A percentile compares a stretch with the other conserved stretches of the same genome.
phyloP scores from a whole-genome alignment of 345 rosid genomes.

The Kandelia obovata region DNA sequence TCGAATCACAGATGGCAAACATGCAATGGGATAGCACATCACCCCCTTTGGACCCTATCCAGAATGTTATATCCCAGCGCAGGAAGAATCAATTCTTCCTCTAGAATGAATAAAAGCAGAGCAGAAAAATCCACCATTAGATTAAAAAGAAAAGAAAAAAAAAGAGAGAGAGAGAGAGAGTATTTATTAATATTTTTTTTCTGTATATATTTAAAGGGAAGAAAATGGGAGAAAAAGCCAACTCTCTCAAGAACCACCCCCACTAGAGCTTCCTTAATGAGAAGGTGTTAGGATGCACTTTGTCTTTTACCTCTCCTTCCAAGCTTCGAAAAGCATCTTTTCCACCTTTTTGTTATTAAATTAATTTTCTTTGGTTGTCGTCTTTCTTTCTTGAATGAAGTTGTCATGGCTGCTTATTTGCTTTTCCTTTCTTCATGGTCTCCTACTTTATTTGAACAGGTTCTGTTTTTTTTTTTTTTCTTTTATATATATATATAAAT shows the following conservation, averaged over 20 bases:
- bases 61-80: slow-evolving; percentile 21
- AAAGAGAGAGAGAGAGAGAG: neutral
- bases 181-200: too few relatives aligned
- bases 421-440: slow-evolving; percentile 8
- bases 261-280: slow-evolving; percentile 19
- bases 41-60: neutral
- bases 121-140: neutral
- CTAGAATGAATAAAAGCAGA: neutral
- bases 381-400: slow-evolving; percentile 7
- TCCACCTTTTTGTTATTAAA: neutral
- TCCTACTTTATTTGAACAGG: slow-evolving; percentile 15
- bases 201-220: neutral
- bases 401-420: slow-evolving; percentile 9
- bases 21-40: slow-evolving; percentile 17
- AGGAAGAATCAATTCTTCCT: slow-evolving; percentile 27
- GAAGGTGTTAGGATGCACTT: slow-evolving; percentile 15
- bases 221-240: slow-evolving; percentile 3
- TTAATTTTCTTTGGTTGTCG: neutral
- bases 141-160: neutral
- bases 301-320: slow-evolving; percentile 3
- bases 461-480: neutral
- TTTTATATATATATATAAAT: too few relatives aligned
- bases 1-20: slow-evolving; percentile 21
- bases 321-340: slow-evolving; percentile 26
- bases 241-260: slow-evolving; percentile 7